Base-by-base conservation (phyloP, 1,284 basidiomycete species). In the Puccinia hordei region DNA sequence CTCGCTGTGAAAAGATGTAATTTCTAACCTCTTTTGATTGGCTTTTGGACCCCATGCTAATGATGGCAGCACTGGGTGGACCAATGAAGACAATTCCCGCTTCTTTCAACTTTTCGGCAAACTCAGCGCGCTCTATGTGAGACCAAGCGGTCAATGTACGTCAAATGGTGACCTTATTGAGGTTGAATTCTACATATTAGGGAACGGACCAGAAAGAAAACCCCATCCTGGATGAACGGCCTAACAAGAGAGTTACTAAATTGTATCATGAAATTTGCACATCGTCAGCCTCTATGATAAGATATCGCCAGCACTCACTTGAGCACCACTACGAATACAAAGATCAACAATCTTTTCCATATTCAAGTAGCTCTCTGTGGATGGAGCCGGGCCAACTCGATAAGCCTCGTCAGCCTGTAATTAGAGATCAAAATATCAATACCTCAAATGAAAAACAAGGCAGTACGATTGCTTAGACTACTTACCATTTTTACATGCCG, bases 331-430 rank as follows among this genome's bases (percentile, higher is more conserved):
- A 61, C 87, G 87, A 81, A 88, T 89, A 82, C 93, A 94, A 1
- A 94, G 89, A 22, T 92, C 90, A 27, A 98, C 89, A 78, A 97
- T 94, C 87, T 91, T 94, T 86, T 97, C 93, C 86, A 92, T 92
- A 38, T 91, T 88, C 80, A 98, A 88, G 87, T 98, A 97, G 83
- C 93, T 95, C 85, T 96, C 91, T 0, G 91, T 86, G 0, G 93
- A 94, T 0, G 91, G 91, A 0, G 95, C 92, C 22, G 93, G 93
- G 0, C 95, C 95, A 73, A 98, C 94, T 83, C 92, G 93, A 85
- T 93, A 95, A 5, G 95, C 94, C 85, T 98, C 95, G 84, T 98
- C 95, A n/a, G 95, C 95, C 91, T 93, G 74, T 19, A n/a, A 51
- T 57, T 19, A 68, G n/a, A 69, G 33, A 63, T 19, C n/a, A 41